Evolutionary conservation across 345 rosid genomes (phyloP).

Genomic region (Triadica sebifera): DNA sequence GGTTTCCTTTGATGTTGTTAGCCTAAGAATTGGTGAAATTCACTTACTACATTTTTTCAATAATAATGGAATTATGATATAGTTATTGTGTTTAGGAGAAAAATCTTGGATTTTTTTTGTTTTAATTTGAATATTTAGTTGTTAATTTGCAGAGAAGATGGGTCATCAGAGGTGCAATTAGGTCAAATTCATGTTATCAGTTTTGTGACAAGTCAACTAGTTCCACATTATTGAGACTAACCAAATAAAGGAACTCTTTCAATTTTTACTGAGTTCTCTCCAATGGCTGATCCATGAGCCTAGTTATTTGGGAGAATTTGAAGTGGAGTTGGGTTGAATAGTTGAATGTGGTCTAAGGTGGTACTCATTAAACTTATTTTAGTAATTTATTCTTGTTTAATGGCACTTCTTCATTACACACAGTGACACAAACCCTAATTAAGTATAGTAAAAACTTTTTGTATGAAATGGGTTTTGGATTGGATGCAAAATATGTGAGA

Average conservation of each 20-base stretch:
- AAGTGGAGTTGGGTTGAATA: slow-evolving; percentile 81
- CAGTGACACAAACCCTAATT: neutral
- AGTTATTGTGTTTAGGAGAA: neutral
- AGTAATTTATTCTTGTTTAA: neutral
- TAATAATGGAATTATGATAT: neutral
- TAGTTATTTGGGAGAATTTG: slow-evolving; percentile 85
- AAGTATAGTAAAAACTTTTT: no score
- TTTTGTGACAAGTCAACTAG: slow-evolving; percentile 71
- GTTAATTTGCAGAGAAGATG: slow-evolving; percentile 65
- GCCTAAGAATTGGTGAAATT: neutral
- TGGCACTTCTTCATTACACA: neutral
- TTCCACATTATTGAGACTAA: slow-evolving; percentile 82
- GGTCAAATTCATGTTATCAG: slow-evolving; percentile 94
- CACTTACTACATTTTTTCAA: neutral
- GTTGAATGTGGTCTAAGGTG: slow-evolving; percentile 93
- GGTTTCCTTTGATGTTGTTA: neutral
- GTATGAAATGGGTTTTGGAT: no score
- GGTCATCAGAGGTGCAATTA: slow-evolving; percentile 89
- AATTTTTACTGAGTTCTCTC: no score
- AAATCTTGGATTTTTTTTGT: no score
- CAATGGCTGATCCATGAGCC: slow-evolving; percentile 98
- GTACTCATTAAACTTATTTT: neutral
- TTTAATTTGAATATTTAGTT: no score
- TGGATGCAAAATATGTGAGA: no score
- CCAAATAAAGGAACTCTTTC: slow-evolving; percentile 84